These are phyloP conservation scores for Magnusiomyces paraingens DNA, from an alignment of 1,139 yeast genomes.

Conservation along the genomic window DNA sequence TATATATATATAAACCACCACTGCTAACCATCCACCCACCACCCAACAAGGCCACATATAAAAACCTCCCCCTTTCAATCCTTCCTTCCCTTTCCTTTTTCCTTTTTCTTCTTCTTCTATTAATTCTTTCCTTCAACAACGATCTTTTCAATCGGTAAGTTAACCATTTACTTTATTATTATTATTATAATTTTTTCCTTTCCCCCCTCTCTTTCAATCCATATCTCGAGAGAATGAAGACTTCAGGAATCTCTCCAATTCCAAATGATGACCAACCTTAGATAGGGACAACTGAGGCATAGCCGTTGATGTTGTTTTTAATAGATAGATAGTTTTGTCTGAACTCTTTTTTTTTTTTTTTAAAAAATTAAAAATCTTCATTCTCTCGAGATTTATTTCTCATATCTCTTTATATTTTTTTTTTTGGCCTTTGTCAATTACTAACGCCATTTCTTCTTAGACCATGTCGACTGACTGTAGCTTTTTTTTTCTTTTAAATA, in stretches of 20 bases:
- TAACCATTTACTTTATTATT: background rate
- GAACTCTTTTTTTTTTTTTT: background rate
- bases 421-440: background rate
- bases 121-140: background rate
- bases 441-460: background rate
- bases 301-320: slow-evolving; percentile 5
- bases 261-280: slow-evolving; percentile 2
- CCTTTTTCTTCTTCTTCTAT: background rate
- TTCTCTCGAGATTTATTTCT: background rate
- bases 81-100: background rate
- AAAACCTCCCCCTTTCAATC: no score
- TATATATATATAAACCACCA: no score
- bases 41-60: no score
- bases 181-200: background rate
- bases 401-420: background rate
- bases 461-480: background rate
- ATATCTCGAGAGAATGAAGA: no score
- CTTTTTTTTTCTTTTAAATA: background rate
- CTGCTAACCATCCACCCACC: no score
- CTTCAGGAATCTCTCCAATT: background rate
- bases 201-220: background rate
- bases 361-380: background rate
- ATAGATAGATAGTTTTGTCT: slow-evolving; percentile 1
- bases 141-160: background rate
- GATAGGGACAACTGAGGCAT: slow-evolving; percentile 9